Base-by-base conservation (phyloP, 495 filamentous ascomycete genomes). In the Aspergillus hancockii region DNA sequence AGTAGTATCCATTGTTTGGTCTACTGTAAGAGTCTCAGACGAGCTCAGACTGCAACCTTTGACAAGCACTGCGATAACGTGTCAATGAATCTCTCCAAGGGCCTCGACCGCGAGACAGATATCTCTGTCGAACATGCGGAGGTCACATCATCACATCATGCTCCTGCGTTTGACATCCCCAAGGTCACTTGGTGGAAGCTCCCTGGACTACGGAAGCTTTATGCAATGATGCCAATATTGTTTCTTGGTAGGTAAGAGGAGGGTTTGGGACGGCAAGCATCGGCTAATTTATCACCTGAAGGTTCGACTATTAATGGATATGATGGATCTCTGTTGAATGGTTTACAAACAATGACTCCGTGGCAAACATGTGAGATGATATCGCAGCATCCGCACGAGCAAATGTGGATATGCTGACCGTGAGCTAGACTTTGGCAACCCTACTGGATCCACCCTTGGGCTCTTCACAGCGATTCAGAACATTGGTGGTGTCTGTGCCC, bases 141-240 rank as follows among this genome's bases (percentile, higher is more conserved):
- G 41, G n/a, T 36, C 2, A 14, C 41, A 5, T 18, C 19, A 8
- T 18, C 41, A 1, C 18, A 45, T 19, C 2, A 12, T 18, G 8
- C 8, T 21, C 16, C 41, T 45, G 41, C 3, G 8, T 45, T 3
- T 45, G 41, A 45, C 9, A 45, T 45, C 16, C 41, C 41, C 7
- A 21, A 45, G n/a, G n/a, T 45, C n/a, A 45, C 41, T 21, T 45
- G 41, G 41, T 45, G 41, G 41, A 45, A 45, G 41, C 41, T 12
- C 41, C 41, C 16, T 9, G 41, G 41, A 2, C 41, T 45, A 21
- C 14, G 41, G 9, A 45, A 16, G 41, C 41, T 45, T 9, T 45
- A 45, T 45, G 41, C 41, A 21, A 45, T 45, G 41, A 45, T 45
- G 41, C 41, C 41, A 12, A n/a, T 45, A 5, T 21, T 45, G n/a